Conservation (phyloP, 1,284 basidiomycete genomes). For the Ganoderma meredithae region DNA sequence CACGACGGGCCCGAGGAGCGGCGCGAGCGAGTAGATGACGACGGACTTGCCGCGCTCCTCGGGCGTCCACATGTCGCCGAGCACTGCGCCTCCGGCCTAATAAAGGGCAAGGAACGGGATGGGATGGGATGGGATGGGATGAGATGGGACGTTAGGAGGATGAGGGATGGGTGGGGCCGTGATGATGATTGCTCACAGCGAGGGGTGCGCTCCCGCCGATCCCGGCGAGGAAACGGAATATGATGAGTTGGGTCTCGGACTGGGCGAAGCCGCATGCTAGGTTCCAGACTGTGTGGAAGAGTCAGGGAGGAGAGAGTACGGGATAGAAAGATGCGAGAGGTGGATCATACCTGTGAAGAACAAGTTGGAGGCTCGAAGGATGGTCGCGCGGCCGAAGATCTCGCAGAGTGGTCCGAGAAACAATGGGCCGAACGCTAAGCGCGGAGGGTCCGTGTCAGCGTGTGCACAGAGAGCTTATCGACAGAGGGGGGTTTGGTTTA, state of each 20-base stretch:
- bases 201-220: conserved; percentile 69
- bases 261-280: conserved; percentile 31
- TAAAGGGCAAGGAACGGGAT: too few species aligned
- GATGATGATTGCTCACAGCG: conserved; percentile 45
- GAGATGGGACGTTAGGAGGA: too few species aligned
- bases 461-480: neutral
- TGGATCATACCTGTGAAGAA: conserved; percentile 56
- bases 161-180: neutral
- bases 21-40: conserved; percentile 74
- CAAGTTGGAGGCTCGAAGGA: conserved; percentile 56
- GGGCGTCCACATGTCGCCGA: conserved; percentile 75
- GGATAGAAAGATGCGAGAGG: too few species aligned
- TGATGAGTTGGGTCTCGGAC: conserved; percentile 54
- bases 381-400: conserved; percentile 49
- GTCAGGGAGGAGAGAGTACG: too few species aligned
- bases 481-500: neutral
- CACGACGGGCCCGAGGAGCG: conserved; percentile 67
- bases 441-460: neutral
- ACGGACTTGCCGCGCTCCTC: conserved; percentile 75
- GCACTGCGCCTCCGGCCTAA: conserved; percentile 70
- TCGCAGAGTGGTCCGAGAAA: conserved; percentile 65
- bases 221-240: conserved; percentile 68
- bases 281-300: conserved; percentile 57
- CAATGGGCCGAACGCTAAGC: conserved; percentile 54
- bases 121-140: too few species aligned